Evolutionary conservation across 2,329 filamentous ascomycete genomes (phyloP).

Genomic region (Geosmithia flava): DNA sequence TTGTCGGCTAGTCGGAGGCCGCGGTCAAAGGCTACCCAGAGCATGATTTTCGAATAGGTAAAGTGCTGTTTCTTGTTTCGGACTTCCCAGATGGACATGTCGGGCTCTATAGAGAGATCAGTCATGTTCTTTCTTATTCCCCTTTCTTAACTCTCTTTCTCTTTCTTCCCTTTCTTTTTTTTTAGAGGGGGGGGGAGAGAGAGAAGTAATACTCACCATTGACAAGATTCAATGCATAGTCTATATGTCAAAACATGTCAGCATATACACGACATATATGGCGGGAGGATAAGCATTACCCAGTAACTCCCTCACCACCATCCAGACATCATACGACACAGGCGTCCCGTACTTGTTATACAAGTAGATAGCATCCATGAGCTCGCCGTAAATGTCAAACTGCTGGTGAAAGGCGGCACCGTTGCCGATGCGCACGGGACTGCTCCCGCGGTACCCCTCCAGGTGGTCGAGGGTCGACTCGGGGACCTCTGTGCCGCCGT

Average conservation of each 20-base stretch:
- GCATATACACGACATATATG: not conserved
- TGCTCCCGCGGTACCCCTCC: constrained; percentile 59
- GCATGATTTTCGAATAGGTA: constrained; percentile 71
- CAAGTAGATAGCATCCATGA: constrained; percentile 66
- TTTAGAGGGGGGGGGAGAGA: too few relatives aligned
- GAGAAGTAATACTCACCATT: constrained; percentile 25
- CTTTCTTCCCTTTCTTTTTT: too few relatives aligned
- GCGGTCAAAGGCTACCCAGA: constrained; percentile 72
- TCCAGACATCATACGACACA: constrained; percentile 66
- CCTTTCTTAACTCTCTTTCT: too few relatives aligned
- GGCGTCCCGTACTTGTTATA: constrained; percentile 74
- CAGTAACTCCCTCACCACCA: constrained; percentile 54
- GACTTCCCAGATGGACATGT: constrained; percentile 81
- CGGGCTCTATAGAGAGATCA: constrained; percentile 33
- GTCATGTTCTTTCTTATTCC: not conserved
- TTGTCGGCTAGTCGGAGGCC: constrained; percentile 64
- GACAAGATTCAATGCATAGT: constrained; percentile 59
- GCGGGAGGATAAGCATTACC: constrained; percentile 17
- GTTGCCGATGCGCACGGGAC: constrained; percentile 65
- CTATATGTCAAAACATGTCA: constrained; percentile 15
- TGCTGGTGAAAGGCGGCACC: constrained; percentile 66
- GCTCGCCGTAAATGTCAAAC: constrained; percentile 68
- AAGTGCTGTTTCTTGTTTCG: constrained; percentile 66
- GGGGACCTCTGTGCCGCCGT: constrained; percentile 61
- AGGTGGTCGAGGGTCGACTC: constrained; percentile 58